These are phyloP conservation scores for Saitozyma podzolica DNA, from an alignment of 768 basidiomycete species.

Conservation along the genomic window DNA sequence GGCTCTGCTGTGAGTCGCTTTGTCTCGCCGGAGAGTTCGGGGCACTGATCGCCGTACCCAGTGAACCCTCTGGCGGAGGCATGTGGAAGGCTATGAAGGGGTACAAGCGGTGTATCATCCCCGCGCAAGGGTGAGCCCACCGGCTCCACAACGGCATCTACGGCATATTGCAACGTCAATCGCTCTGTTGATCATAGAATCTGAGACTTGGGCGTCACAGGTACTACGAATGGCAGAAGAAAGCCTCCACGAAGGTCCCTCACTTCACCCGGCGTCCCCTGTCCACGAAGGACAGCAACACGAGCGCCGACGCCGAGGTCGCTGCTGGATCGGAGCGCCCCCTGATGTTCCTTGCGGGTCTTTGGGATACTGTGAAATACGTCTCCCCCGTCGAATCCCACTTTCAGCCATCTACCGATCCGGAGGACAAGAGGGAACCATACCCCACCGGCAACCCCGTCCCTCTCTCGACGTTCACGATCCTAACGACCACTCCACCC, in stretches of 20 bases:
- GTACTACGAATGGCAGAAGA: constrained; percentile 91
- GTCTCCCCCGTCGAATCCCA: constrained; percentile 35
- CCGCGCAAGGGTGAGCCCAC: constrained; percentile 68
- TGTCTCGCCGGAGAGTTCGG: background rate
- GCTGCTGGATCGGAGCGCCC: constrained; percentile 20
- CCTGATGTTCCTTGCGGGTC: constrained; percentile 81
- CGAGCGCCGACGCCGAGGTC: too few species aligned
- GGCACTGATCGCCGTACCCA: constrained; percentile 5
- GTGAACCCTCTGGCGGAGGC: constrained; percentile 59
- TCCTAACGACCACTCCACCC: constrained; percentile 79
- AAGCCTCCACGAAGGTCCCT: constrained; percentile 71
- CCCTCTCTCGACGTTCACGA: constrained; percentile 77
- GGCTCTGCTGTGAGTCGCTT: constrained; percentile 58
- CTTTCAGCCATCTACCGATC: constrained; percentile 28
- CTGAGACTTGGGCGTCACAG: constrained; percentile 52
- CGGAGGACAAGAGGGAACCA: constrained; percentile 31
- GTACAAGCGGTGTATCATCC: constrained; percentile 78
- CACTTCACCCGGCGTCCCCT: constrained; percentile 67
- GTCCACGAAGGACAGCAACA: constrained; percentile 57
- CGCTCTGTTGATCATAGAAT: background rate
- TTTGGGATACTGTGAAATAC: constrained; percentile 71
- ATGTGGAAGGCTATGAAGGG: constrained; percentile 86
- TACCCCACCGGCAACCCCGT: constrained; percentile 53
- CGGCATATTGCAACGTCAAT: background rate
- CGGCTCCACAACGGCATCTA: background rate